Evolutionary conservation across 179 eudicot species (phyloP).

Genomic region (Beta macrorhiza): DNA sequence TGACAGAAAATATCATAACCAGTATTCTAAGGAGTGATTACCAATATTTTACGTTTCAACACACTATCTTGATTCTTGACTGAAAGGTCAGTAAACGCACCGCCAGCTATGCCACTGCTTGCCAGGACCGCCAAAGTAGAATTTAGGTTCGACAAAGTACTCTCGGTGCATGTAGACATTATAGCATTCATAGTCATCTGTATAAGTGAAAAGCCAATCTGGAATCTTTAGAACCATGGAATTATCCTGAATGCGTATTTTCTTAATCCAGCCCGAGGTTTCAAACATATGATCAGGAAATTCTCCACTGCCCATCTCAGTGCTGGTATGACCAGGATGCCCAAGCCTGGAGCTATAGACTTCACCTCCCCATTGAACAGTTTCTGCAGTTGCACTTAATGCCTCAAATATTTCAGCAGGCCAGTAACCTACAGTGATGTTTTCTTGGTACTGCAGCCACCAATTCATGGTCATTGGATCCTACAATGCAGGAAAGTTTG

Average conservation of each 20-base stretch:
- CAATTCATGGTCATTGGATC: conserved; percentile 22
- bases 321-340: conserved; percentile 31
- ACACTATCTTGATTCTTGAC: neutral
- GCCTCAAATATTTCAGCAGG: conserved; percentile 23
- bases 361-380: conserved; percentile 39
- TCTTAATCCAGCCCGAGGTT: conserved; percentile 27
- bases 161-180: conserved; percentile 20
- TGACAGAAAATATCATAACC: neutral
- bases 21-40: neutral
- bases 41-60: neutral
- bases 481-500: conserved; percentile 9
- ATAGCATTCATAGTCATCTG: conserved; percentile 30
- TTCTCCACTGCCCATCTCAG: conserved; percentile 33
- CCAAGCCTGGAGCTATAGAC: conserved; percentile 28
- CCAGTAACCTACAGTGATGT: conserved; percentile 32
- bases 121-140: conserved; percentile 35
- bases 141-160: conserved; percentile 25
- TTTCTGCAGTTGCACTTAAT: conserved; percentile 23
- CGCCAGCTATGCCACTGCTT: conserved; percentile 22
- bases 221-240: conserved; percentile 31
- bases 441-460: conserved; percentile 33
- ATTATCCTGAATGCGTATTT: conserved; percentile 27
- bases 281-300: neutral
- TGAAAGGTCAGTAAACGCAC: conserved; percentile 14
- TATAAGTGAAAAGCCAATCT: conserved; percentile 10